phyloP scores from a whole-genome alignment of 169 alveolate species.

The Sarcocystis neurona region DNA sequence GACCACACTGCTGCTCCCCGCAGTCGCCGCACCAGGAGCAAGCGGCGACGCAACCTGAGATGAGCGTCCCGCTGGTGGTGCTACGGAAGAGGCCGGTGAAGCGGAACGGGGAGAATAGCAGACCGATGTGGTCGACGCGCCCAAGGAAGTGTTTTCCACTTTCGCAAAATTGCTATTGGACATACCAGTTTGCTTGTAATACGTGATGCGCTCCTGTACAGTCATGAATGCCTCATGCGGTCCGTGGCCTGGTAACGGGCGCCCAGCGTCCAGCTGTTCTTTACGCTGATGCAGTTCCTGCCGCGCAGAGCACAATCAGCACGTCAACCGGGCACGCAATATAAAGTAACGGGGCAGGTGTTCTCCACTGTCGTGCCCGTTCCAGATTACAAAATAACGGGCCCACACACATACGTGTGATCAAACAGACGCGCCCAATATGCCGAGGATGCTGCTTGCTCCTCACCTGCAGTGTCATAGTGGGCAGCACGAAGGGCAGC shows the following conservation, averaged over 20 bases:
- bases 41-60: too few relatives aligned
- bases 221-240: conserved; percentile 61
- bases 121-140: too few relatives aligned
- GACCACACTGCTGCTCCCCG: too few relatives aligned
- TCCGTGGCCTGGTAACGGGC: conserved; percentile 33
- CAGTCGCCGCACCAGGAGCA: too few relatives aligned
- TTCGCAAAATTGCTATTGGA: too few relatives aligned
- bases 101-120: too few relatives aligned
- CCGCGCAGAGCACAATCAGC: background rate
- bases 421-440: background rate
- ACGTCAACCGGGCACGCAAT: background rate
- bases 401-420: background rate
- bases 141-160: too few relatives aligned
- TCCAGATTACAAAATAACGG: background rate
- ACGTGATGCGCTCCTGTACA: conserved; percentile 58
- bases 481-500: conserved; percentile 49
- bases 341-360: too few relatives aligned
- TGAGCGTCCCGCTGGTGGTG: too few relatives aligned
- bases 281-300: conserved; percentile 33
- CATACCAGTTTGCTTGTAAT: conserved; percentile 48
- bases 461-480: conserved; percentile 35
- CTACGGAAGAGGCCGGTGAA: too few relatives aligned
- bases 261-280: conserved; percentile 30
- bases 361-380: background rate
- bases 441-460: background rate